Conservation (phyloP, 805 yeast genomes). For the Candida multigemmis region DNA sequence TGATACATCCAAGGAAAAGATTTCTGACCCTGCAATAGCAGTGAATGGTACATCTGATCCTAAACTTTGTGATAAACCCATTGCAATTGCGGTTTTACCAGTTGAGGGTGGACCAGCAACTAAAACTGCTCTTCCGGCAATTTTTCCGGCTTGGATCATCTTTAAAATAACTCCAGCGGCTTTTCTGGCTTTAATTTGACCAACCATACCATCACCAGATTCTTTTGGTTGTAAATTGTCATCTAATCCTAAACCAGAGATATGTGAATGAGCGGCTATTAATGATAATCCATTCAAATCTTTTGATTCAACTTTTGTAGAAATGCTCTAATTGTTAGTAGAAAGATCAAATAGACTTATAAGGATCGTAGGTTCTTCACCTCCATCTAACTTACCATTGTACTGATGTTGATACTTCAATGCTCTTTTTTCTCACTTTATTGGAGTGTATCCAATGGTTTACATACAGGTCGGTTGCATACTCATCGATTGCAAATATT, state of each 20-base stretch:
- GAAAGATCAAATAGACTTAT: no score
- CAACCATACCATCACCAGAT: conserved; percentile 89
- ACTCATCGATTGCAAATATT: no score
- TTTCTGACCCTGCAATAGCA: conserved; percentile 89
- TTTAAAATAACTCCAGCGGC: conserved; percentile 93
- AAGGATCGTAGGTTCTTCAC: no score
- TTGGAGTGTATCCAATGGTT: no score
- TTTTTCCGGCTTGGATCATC: conserved; percentile 88
- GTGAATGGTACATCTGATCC: conserved; percentile 88
- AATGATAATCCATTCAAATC: conserved; percentile 47
- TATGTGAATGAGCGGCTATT: conserved; percentile 97
- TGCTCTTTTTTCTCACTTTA: no score
- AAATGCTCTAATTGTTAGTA: conserved; percentile 8
- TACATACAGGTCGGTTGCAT: no score
- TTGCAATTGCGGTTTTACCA: conserved; percentile 97
- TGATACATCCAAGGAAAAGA: conserved; percentile 82
- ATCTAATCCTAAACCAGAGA: conserved; percentile 93
- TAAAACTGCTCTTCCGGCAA: conserved; percentile 93
- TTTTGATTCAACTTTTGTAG: conserved; percentile 22
- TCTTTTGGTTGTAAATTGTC: conserved; percentile 79
- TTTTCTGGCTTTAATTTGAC: conserved; percentile 87
- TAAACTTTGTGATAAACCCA: conserved; percentile 75
- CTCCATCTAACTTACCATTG: no score
- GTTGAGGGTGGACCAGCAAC: conserved; percentile 98
- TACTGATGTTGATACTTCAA: no score